phyloP scores from a whole-genome alignment of 1,139 yeast species.

The Sugiyamaella neomexicana region DNA sequence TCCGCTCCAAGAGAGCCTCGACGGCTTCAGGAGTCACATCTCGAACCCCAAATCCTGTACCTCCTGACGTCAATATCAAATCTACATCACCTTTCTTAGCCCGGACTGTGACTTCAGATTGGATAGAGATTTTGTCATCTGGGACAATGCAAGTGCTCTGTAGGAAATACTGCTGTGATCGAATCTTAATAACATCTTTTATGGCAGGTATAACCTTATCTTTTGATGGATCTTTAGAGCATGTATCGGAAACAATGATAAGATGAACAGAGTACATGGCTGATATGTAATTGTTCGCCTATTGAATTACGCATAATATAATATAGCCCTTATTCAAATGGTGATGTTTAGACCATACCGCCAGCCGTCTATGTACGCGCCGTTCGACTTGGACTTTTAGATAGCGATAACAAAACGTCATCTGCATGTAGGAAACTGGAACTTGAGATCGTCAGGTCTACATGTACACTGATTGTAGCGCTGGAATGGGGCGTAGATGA shows the following conservation, averaged over 20 bases:
- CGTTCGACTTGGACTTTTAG: not conserved
- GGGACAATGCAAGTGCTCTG: constrained; percentile 32
- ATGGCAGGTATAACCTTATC: constrained; percentile 38
- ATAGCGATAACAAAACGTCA: not conserved
- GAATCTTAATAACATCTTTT: not conserved
- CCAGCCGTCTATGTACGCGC: not conserved
- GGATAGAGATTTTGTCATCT: constrained; percentile 41
- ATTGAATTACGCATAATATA: not conserved
- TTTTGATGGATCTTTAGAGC: constrained; percentile 33
- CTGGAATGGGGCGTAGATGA: not conserved
- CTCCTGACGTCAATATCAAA: constrained; percentile 40
- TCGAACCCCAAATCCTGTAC: constrained; percentile 49
- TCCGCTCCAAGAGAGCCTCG: constrained; percentile 42
- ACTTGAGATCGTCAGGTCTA: not conserved
- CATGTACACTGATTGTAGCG: not conserved
- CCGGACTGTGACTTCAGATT: constrained; percentile 31
- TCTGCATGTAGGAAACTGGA: not conserved
- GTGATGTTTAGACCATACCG: not conserved
- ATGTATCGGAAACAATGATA: constrained; percentile 45
- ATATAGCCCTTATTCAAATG: not conserved
- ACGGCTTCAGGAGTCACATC: constrained; percentile 55
- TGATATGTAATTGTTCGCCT: not conserved
- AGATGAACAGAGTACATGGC: constrained; percentile 32
- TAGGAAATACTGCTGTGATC: constrained; percentile 19
- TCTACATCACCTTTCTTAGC: constrained; percentile 26